Evolutionary conservation across 2,329 filamentous ascomycete genomes (phyloP), one percentile per base, ranked within the genome.

Genomic region (Ophiocordyceps australis): DNA sequence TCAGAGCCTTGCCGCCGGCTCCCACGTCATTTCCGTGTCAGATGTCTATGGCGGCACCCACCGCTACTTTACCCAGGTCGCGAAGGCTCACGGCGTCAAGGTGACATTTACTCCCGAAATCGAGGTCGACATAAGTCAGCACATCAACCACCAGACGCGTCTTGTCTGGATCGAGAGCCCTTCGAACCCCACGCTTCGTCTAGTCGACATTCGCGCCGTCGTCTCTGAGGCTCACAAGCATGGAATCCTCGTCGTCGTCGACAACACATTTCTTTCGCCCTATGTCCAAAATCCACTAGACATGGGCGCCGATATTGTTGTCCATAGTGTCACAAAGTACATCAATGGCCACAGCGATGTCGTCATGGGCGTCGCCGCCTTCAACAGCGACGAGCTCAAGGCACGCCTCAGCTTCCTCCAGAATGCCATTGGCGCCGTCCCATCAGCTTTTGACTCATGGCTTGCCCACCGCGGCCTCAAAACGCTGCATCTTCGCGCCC

Each of bases 21-120:
- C 81, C 24, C 89, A 98, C 56, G 81, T 98, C 42, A 75, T 98
- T 41, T 94, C 83, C 33, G 82, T 98, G 24, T 92, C 83, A 23
- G 89, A 98, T 50, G 85, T 98, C 41, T 98, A 98, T 52, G 89
- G 89, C 39, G 89, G 89, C 40, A 98, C 89, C 22, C 89, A 98
- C 59, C 70, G 89, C 43, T 98, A 98, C 62, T 98, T 98, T 62
- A 98, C 89, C 37, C 85, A 94, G 57, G 89, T 95, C 26, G 89
- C 89, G 30, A 74, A 81, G 42, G 83, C 89, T 15, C 89, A 98
- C 52, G 82, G 86, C 42, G 82, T 98, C 28, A 72, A 78, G 40
- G 89, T 95, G 33, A 92, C 86, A 25, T 98, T 98, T 53, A 86
- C 83, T 5, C 82, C 83, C 8, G 74, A 74, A 53, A 91, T 98